phyloP scores from a whole-genome alignment of 176 grass and related monocot species.

The Neostapfia colusana region DNA sequence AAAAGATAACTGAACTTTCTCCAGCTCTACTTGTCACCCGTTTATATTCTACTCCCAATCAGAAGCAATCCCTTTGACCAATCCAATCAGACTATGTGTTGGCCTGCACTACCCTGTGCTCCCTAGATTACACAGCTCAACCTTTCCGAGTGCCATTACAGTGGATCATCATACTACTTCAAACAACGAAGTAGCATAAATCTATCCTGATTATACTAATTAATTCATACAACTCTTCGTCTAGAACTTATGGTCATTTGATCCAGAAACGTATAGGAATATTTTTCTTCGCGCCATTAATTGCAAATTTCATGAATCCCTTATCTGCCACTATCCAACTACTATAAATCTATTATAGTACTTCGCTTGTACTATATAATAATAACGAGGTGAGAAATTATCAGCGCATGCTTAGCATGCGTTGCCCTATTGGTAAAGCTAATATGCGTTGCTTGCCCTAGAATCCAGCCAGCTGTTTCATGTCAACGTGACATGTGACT shows the following conservation, averaged over 20 bases:
- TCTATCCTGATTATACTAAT: no score
- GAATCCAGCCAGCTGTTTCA: conserved; percentile 25
- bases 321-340: not conserved
- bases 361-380: not conserved
- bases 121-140: conserved; percentile 16
- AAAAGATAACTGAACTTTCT: conserved; percentile 60
- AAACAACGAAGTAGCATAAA: no score
- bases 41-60: conserved; percentile 39
- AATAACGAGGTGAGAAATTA: not conserved
- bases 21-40: conserved; percentile 37
- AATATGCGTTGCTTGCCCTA: conserved; percentile 46
- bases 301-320: not conserved
- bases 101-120: conserved; percentile 21
- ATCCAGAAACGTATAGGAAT: conserved; percentile 7
- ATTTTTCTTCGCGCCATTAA: not conserved
- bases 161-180: no score
- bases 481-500: conserved; percentile 31
- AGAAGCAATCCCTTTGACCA: conserved; percentile 54
- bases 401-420: not conserved
- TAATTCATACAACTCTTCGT: no score
- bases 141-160: not conserved
- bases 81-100: conserved; percentile 29
- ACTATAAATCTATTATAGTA: not conserved
- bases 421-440: not conserved
- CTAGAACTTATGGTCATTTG: conserved; percentile 25